Conservation (phyloP, 192 early-diverging fungal genomes). For the Backusella tuberculispora region DNA sequence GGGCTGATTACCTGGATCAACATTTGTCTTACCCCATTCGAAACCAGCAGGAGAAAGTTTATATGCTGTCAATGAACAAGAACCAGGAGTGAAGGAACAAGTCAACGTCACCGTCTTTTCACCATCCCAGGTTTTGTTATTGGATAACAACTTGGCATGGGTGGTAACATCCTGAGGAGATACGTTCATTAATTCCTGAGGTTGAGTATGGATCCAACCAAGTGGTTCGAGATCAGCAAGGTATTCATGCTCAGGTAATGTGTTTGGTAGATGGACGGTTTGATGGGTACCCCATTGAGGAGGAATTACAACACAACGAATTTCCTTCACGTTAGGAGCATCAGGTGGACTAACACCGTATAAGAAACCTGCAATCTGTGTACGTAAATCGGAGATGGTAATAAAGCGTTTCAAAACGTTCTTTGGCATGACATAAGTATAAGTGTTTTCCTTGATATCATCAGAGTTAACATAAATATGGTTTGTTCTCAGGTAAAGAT, state of each 20-base stretch:
- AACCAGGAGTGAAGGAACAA: constrained; percentile 98
- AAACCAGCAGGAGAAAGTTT: constrained; percentile 95
- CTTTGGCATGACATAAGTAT: constrained; percentile 97
- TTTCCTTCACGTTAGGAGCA: constrained; percentile 94
- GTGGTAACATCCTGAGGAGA: constrained; percentile 90
- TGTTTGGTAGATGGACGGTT: constrained; percentile 88
- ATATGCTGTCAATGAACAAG: constrained; percentile 94
- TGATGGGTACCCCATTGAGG: constrained; percentile 98
- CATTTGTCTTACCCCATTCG: constrained; percentile 96
- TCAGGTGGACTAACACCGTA: constrained; percentile 91
- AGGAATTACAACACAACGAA: constrained; percentile 91
- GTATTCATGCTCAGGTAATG: constrained; percentile 89
- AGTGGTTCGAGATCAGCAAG: constrained; percentile 93
- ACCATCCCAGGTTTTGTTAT: constrained; percentile 92
- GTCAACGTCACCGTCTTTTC: constrained; percentile 92
- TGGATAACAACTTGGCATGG: constrained; percentile 89
- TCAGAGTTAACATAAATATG: constrained; percentile 97
- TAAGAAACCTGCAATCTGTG: constrained; percentile 94
- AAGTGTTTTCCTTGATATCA: constrained; percentile 89
- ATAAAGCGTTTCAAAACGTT: constrained; percentile 98
- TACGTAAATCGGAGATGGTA: constrained; percentile 90
- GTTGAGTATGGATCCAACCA: constrained; percentile 98
- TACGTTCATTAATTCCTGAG: constrained; percentile 87
- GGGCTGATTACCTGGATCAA: constrained; percentile 85
- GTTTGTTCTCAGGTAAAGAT: constrained; percentile 92